Percentiles rank a stretch among this genome's conserved stretches.
Evolutionary conservation across 2,329 filamentous ascomycete genomes (phyloP).

Genomic region (Aureobasidium sp.): DNA sequence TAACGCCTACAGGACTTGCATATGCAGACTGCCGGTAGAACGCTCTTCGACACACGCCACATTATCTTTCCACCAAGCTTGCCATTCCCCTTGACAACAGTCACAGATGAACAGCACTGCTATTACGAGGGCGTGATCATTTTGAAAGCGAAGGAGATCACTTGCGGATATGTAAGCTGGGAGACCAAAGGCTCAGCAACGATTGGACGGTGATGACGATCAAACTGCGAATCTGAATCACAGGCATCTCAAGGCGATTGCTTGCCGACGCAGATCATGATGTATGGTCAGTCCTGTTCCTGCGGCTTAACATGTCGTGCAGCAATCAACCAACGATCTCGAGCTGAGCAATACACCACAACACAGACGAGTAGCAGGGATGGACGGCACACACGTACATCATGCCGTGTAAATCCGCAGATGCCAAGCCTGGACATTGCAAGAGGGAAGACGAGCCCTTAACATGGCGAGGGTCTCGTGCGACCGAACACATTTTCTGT

Average conservation of each 20-base stretch:
- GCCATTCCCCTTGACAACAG: not conserved
- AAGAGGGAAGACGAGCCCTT: not conserved
- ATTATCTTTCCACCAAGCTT: not conserved
- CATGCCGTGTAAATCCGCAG: not conserved
- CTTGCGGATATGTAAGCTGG: not conserved
- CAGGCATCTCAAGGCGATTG: conserved; percentile 7
- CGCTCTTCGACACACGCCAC: conserved; percentile 6
- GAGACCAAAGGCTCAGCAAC: not conserved
- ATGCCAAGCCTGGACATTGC: not conserved
- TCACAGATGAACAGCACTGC: not conserved
- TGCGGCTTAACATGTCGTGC: conserved; percentile 5
- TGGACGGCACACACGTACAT: not conserved
- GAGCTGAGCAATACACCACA: not conserved
- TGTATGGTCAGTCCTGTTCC: conserved; percentile 6
- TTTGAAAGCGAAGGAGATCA: not conserved
- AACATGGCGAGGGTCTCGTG: not conserved
- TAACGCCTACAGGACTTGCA: conserved; percentile 3
- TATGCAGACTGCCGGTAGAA: conserved; percentile 8
- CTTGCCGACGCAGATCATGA: conserved; percentile 6
- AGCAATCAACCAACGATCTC: conserved; percentile 11
- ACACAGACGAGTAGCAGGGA: conserved; percentile 1
- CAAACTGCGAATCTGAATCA: not conserved
- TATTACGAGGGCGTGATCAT: not conserved
- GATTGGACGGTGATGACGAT: not conserved
- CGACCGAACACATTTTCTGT: conserved; percentile 1